Conservation (phyloP, 257 asterid species). For the Solanum virginianum region DNA sequence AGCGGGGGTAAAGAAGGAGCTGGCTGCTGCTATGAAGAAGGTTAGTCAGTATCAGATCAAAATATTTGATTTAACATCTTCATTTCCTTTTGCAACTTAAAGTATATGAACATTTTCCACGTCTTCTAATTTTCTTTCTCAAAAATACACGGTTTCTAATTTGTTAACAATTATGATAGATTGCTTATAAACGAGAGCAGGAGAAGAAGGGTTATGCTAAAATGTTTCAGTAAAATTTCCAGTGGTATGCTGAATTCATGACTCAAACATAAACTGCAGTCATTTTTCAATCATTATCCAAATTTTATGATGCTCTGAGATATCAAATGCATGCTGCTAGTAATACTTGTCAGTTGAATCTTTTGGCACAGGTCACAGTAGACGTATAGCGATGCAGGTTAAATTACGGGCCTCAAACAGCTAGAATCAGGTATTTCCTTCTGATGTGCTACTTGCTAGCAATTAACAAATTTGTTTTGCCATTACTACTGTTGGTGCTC, state of each 20-base stretch:
- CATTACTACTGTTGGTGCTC: background rate
- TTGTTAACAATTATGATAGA: constrained; percentile 17
- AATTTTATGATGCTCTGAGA: background rate
- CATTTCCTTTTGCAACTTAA: background rate
- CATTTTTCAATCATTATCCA: background rate
- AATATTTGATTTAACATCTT: background rate
- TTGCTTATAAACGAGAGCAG: constrained; percentile 46
- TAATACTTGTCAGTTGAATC: background rate
- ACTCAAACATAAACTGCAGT: background rate
- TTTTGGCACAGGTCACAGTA: background rate
- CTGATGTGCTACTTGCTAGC: background rate
- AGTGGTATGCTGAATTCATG: constrained; percentile 12
- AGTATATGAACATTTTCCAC: background rate
- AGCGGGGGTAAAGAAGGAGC: constrained; percentile 68
- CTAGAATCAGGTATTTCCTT: background rate
- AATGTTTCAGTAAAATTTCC: constrained; percentile 46
- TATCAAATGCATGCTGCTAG: background rate
- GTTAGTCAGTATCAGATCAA: constrained; percentile 15
- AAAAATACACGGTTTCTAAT: background rate
- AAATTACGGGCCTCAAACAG: background rate
- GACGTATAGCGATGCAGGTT: background rate
- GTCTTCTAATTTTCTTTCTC: background rate
- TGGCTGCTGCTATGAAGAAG: constrained; percentile 62
- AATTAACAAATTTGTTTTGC: background rate
- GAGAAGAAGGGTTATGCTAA: constrained; percentile 51